Base-by-base conservation (phyloP, 2,329 filamentous ascomycete species). In the Aspergillus sp. region DNA sequence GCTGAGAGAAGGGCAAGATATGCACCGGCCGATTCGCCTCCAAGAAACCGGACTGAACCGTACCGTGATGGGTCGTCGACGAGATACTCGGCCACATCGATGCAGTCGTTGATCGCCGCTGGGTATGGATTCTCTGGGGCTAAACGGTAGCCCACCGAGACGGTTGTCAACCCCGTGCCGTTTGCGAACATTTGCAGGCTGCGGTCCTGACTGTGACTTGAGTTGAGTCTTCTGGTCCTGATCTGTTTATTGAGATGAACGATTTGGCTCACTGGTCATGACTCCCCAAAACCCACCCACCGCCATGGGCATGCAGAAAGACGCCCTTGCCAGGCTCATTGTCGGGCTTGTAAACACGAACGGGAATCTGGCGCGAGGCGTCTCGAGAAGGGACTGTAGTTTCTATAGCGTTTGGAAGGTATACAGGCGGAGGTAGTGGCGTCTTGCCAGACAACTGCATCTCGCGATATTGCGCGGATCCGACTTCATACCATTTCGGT, bases 121-220 rank as follows among this genome's bases (percentile, higher is more conserved):
- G 87, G 86, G 69, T 81, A 87, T 0, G 85, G 84, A 66, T 87
- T 62, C 69, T 89, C 85, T 0, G 87, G 87, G 0, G 85, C 85
- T 19, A 86, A 80, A 30, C 86, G 79, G 69, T 89, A 89, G 1
- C 85, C 86, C 7, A 87, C 80, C 0, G 82, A 85, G 13, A 88
- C 71, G 17, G 84, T 81, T 0, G 81, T 81, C 3, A 86, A 61
- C 43, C 81, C 74, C 51, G 76, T 80, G 30, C 74, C 71, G 64
- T 86, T 79, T 51, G 84, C 83, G 71, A 84, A 81, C 64, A 76
- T 76, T 57, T 83, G 78, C 11, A 87, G 74, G 38, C 80, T 76
- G 1, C 72, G 62, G 67, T 85, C 83, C 63, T 83, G 81, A 58
- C 79, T 59, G 50, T 15, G 4, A 6, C 31, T 4, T n/a, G 8